phyloP scores from a whole-genome alignment of 1,139 yeast genomes.

The Pichia sp. region DNA sequence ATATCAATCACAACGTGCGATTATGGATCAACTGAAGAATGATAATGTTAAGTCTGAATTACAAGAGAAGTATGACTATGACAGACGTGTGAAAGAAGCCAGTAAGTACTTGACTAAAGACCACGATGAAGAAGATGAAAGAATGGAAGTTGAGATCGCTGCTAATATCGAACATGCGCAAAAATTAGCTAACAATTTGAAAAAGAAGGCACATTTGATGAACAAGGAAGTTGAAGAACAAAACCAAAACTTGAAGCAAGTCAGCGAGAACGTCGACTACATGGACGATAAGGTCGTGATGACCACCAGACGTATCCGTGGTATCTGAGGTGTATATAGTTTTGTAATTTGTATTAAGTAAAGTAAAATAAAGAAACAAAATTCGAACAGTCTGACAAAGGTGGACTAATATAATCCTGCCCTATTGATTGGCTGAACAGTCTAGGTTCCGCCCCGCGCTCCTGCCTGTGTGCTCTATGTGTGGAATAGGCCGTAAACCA shows the following conservation, averaged over 20 bases:
- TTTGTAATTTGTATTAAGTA: too few relatives aligned
- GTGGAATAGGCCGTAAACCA: too few relatives aligned
- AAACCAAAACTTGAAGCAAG: slow-evolving; percentile 46
- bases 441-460: too few relatives aligned
- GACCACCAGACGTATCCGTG: slow-evolving; percentile 31
- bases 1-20: slow-evolving; percentile 28
- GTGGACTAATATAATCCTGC: too few relatives aligned
- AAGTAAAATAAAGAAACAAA: too few relatives aligned
- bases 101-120: slow-evolving; percentile 29
- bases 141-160: slow-evolving; percentile 56
- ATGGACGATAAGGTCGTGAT: slow-evolving; percentile 50
- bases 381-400: too few relatives aligned
- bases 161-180: slow-evolving; percentile 54
- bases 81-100: slow-evolving; percentile 48
- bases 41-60: slow-evolving; percentile 27
- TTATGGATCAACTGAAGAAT: slow-evolving; percentile 24
- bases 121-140: slow-evolving; percentile 55
- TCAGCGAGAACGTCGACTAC: slow-evolving; percentile 55
- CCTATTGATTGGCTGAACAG: too few relatives aligned
- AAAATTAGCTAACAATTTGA: slow-evolving; percentile 43
- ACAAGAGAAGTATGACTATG: slow-evolving; percentile 50
- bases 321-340: too few relatives aligned
- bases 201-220: slow-evolving; percentile 44
- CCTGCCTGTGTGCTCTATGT: too few relatives aligned
- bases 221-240: slow-evolving; percentile 51